Conservation (phyloP, 345 rosid species). For the Hypericum perforatum region DNA sequence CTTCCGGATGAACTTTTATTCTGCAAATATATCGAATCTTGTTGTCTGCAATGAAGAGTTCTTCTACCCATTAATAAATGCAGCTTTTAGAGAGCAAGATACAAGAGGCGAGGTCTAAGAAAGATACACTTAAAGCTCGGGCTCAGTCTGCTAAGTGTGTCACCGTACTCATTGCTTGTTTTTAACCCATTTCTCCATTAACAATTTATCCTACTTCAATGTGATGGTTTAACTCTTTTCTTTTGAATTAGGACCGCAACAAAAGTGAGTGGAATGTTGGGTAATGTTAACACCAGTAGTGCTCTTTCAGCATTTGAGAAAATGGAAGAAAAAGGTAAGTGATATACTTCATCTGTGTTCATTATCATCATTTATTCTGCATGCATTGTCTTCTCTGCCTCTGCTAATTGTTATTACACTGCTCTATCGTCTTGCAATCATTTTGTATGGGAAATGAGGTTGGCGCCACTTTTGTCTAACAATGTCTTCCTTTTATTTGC, state of each 20-base stretch:
- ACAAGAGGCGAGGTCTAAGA: conserved; percentile 94
- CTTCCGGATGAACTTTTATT: too few species aligned
- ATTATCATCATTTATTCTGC: too few species aligned
- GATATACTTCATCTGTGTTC: too few species aligned
- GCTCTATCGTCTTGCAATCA: too few species aligned
- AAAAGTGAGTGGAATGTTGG: conserved; percentile 72
- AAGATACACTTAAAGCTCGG: conserved; percentile 92
- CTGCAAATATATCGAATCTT: too few species aligned
- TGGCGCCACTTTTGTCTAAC: conserved; percentile 2
- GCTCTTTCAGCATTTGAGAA: conserved; percentile 73
- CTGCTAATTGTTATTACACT: too few species aligned
- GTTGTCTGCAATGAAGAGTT: too few species aligned
- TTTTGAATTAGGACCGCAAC: conserved; percentile 49
- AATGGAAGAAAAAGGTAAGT: conserved; percentile 82
- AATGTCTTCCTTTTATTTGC: conserved; percentile 10
- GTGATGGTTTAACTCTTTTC: conserved; percentile 7
- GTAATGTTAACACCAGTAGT: conserved; percentile 64
- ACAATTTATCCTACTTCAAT: not conserved
- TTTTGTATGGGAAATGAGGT: not conserved
- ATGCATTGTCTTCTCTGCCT: too few species aligned
- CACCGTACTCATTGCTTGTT: conserved; percentile 15
- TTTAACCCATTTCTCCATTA: conserved; percentile 3
- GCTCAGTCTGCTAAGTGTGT: conserved; percentile 75
- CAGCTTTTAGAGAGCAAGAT: conserved; percentile 98
- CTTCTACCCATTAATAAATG: not conserved